A percentile compares a stretch with the other conserved stretches of the same genome.
Evolutionary conservation across 2,329 filamentous ascomycete species (phyloP).

Genomic region (Aspergillus hiratsukae): DNA sequence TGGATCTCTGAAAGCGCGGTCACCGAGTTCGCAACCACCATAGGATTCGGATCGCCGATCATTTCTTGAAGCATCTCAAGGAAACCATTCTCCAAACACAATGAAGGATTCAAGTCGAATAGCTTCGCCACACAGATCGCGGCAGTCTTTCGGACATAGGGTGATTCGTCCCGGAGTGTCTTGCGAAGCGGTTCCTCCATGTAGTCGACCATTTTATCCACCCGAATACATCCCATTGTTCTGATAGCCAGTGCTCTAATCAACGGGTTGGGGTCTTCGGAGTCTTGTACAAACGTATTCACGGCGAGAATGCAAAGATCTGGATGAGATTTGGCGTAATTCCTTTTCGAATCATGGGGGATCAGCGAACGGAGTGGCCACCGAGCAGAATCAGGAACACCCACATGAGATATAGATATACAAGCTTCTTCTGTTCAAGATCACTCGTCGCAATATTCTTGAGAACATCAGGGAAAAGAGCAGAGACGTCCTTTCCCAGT

Average conservation of each 20-base stretch:
- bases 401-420: constrained; percentile 96
- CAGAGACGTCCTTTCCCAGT: constrained; percentile 94
- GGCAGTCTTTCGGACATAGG: constrained; percentile 96
- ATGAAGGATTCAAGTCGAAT: constrained; percentile 85
- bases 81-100: constrained; percentile 97
- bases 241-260: constrained; percentile 91
- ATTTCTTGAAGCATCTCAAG: constrained; percentile 89
- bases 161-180: constrained; percentile 93
- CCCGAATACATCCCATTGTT: constrained; percentile 97
- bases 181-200: constrained; percentile 98
- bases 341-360: constrained; percentile 54
- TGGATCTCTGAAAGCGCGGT: constrained; percentile 88
- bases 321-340: constrained; percentile 98
- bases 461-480: constrained; percentile 91
- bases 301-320: constrained; percentile 98
- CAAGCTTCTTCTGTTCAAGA: constrained; percentile 98
- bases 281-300: constrained; percentile 98
- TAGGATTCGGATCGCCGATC: constrained; percentile 95
- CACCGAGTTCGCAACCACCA: constrained; percentile 98
- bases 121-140: constrained; percentile 97
- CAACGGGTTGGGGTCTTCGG: constrained; percentile 95
- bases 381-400: constrained; percentile 22
- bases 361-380: constrained; percentile 14
- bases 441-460: constrained; percentile 97
- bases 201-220: constrained; percentile 99